Evolutionary conservation across 495 filamentous ascomycete genomes (phyloP).

Genomic region (Trichoderma reesei): DNA sequence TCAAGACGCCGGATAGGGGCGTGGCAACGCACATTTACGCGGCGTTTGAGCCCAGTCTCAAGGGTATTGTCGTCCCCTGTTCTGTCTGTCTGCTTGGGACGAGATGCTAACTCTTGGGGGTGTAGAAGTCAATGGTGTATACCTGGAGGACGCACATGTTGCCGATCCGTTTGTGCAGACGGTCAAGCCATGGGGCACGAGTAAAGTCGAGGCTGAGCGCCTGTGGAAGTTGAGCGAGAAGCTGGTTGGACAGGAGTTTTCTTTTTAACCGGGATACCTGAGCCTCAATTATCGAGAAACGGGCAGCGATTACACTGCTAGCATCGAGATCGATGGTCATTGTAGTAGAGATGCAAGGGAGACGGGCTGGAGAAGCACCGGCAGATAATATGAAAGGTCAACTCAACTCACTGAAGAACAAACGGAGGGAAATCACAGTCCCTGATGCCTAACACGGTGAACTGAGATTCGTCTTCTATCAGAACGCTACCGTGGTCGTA

Average conservation of each 20-base stretch:
- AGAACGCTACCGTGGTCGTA: too few species aligned
- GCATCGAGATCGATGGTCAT: not conserved
- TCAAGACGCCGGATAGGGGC: conserved; percentile 29
- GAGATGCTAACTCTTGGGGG: not conserved
- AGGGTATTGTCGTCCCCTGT: conserved; percentile 18
- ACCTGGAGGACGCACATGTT: conserved; percentile 30
- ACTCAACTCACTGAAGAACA: too few species aligned
- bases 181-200: conserved; percentile 28
- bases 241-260: conserved; percentile 25
- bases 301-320: not conserved
- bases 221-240: conserved; percentile 31
- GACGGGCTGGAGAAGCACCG: too few species aligned
- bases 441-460: too few species aligned
- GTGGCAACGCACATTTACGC: conserved; percentile 37
- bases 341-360: too few species aligned
- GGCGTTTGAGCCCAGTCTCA: conserved; percentile 32
- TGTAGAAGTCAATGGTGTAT: conserved; percentile 28
- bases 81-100: not conserved
- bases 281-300: not conserved
- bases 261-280: not conserved
- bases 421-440: too few species aligned
- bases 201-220: conserved; percentile 31
- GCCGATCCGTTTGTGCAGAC: conserved; percentile 26
- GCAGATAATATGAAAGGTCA: too few species aligned
- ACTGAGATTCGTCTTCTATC: too few species aligned